Conservation (phyloP, 495 filamentous ascomycete species). For the Penicillium lagena region DNA sequence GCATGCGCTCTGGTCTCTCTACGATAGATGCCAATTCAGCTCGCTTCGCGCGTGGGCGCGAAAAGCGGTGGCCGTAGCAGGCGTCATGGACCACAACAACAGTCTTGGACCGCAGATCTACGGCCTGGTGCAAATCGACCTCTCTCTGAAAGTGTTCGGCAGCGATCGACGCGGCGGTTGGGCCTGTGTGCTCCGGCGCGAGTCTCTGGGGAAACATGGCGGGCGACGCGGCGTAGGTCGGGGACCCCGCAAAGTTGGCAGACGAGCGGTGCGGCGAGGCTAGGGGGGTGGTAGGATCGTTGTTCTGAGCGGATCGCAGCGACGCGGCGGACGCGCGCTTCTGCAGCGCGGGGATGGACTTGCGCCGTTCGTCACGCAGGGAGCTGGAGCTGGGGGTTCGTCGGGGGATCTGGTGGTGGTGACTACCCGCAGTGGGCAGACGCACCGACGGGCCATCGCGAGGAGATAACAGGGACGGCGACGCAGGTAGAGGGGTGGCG, state of each 20-base stretch:
- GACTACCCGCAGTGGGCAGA: slow-evolving; percentile 5
- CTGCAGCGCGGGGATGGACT: slow-evolving; percentile 35
- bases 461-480: slow-evolving; percentile 32
- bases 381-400: slow-evolving; percentile 47
- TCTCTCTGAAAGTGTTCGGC: slow-evolving; percentile 64
- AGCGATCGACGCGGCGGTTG: slow-evolving; percentile 65
- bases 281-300: slow-evolving; percentile 25
- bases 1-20: slow-evolving; percentile 87
- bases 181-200: slow-evolving; percentile 22
- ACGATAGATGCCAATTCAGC: slow-evolving; percentile 67
- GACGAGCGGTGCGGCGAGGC: slow-evolving; percentile 41
- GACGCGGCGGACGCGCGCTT: slow-evolving; percentile 41
- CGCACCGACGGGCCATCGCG: slow-evolving; percentile 19
- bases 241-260: slow-evolving; percentile 34
- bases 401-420: slow-evolving; percentile 29
- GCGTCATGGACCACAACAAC: slow-evolving; percentile 84
- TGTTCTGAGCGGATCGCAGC: slow-evolving; percentile 27
- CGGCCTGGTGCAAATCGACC: slow-evolving; percentile 52
- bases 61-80: slow-evolving; percentile 88
- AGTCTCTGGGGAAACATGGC: slow-evolving; percentile 18
- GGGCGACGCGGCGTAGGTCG: slow-evolving; percentile 21
- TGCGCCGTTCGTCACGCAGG: slow-evolving; percentile 41
- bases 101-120: slow-evolving; percentile 52
- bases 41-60: slow-evolving; percentile 67
- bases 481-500: slow-evolving; percentile 38